These are phyloP conservation scores for Penicillium janthinellum DNA, from an alignment of 2,329 filamentous ascomycete genomes.

Conservation along the genomic window DNA sequence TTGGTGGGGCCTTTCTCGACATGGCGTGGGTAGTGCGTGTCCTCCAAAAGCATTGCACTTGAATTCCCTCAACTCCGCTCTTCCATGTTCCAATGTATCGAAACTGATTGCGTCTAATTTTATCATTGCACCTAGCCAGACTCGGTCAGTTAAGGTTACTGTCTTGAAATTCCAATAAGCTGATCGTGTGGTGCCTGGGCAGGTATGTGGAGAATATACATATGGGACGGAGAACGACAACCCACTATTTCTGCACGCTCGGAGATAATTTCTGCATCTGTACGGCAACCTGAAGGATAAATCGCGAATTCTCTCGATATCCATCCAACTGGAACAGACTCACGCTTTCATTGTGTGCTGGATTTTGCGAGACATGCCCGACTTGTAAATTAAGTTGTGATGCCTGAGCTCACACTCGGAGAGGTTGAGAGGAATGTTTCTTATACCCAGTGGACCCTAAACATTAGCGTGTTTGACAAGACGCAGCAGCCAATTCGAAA, in stretches of 20 bases:
- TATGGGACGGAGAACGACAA: background rate
- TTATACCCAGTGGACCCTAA: background rate
- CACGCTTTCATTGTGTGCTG: no score
- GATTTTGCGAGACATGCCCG: no score
- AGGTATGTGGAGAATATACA: background rate
- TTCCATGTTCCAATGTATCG: no score
- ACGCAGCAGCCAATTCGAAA: background rate
- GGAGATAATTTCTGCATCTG: conserved; percentile 8
- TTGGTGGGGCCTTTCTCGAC: conserved; percentile 20
- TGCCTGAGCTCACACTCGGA: no score
- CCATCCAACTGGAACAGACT: no score
- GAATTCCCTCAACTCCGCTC: background rate
- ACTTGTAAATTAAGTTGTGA: no score
- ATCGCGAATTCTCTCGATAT: no score
- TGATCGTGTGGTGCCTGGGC: background rate
- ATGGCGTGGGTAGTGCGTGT: conserved; percentile 23
- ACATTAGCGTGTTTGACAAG: background rate
- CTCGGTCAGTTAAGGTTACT: background rate
- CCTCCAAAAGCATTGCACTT: background rate
- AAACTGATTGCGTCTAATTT: background rate
- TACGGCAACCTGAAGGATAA: no score
- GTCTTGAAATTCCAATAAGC: no score
- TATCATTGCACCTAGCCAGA: background rate
- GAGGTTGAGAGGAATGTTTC: no score
- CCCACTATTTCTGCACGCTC: background rate